Base-by-base conservation (phyloP, 164 flowering plant species). In the Buxus sempervirens region DNA sequence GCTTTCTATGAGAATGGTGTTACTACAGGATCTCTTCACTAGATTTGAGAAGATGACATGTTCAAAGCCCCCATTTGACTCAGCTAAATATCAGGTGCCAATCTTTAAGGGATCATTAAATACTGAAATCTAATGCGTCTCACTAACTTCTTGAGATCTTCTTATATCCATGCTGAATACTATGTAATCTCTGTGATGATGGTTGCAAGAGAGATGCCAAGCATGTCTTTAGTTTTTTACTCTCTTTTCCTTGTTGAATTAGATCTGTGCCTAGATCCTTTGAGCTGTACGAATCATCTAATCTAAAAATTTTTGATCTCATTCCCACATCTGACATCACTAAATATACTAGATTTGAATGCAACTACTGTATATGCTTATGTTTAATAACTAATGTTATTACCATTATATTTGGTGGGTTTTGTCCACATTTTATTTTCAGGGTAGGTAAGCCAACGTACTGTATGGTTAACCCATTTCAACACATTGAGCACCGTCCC, bases 141-240 rank as follows among this genome's bases (percentile, higher is more conserved):
- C 70, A 60, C 72, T 72, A 78, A 70, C 75, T 72, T 51, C 68
- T 59, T 64, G 41, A 76, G 78, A 79, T 83, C 76, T 78, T 68
- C 62, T 54, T 62, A 70, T 67, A 86, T 86, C 88, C 80, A 70
- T 69, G 82, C 76, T 83, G 80, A 83, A 80, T 86, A 72, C 77
- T 67, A 23, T 57, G 66, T 67, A 63, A 73, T 80, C 75, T 75
- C 55, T 72, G 54, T 68, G 64, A 73, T 70, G 70, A 64, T 45
- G 66, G 58, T 56, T 66, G 62, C 54, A 63, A 54, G 63, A 58
- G 55, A 65, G 62, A 64, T 65, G 68, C 54, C 58, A 49, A 45
- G 53, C 62, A 57, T 63, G 60, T 64, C 55, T 57, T 59, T 60
- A n/a, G n/a, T 54, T 68, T 53, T 70, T 24, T 54, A 45, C 55